Evolutionary conservation across 2,329 filamentous ascomycete species (phyloP).

Genomic region (Rhynchosporium graminicola): DNA sequence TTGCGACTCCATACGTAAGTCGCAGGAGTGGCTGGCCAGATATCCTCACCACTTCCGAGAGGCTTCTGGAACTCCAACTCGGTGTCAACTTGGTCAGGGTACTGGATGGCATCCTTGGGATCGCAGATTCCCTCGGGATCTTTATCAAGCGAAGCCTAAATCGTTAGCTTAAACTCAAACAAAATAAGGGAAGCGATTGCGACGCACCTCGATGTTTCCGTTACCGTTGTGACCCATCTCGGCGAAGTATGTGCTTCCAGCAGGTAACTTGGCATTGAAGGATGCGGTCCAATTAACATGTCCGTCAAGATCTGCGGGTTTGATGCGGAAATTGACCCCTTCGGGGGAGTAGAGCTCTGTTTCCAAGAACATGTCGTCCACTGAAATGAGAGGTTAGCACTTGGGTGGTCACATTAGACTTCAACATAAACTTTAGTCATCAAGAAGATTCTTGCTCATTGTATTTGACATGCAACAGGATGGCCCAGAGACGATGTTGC

Average conservation of each 20-base stretch:
- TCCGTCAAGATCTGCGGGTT: conserved; percentile 47
- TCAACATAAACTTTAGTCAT: too few relatives aligned
- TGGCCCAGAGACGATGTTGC: neutral
- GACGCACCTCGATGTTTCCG: conserved; percentile 47
- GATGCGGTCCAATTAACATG: conserved; percentile 46
- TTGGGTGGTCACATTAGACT: neutral
- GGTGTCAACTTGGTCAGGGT: conserved; percentile 47
- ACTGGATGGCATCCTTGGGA: conserved; percentile 44
- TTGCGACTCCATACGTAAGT: conserved; percentile 28
- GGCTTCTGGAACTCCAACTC: conserved; percentile 49
- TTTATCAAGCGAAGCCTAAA: neutral
- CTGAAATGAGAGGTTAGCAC: conserved; percentile 28
- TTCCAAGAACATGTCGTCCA: conserved; percentile 61
- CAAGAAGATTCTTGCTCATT: conserved; percentile 15
- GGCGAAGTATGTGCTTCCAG: conserved; percentile 53
- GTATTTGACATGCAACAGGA: conserved; percentile 1
- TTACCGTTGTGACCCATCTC: conserved; percentile 59
- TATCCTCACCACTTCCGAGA: conserved; percentile 49
- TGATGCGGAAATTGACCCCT: conserved; percentile 14
- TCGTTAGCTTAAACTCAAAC: conserved; percentile 9
- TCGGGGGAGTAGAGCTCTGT: conserved; percentile 15
- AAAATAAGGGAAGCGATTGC: neutral
- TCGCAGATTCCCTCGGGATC: conserved; percentile 4
- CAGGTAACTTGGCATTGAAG: conserved; percentile 50
- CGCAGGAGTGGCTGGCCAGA: conserved; percentile 46